A percentile compares a stretch with the other conserved stretches of the same genome.
Evolutionary conservation across 2,329 filamentous ascomycete species (phyloP).

Genomic region (Amylocarpus encephaloides): DNA sequence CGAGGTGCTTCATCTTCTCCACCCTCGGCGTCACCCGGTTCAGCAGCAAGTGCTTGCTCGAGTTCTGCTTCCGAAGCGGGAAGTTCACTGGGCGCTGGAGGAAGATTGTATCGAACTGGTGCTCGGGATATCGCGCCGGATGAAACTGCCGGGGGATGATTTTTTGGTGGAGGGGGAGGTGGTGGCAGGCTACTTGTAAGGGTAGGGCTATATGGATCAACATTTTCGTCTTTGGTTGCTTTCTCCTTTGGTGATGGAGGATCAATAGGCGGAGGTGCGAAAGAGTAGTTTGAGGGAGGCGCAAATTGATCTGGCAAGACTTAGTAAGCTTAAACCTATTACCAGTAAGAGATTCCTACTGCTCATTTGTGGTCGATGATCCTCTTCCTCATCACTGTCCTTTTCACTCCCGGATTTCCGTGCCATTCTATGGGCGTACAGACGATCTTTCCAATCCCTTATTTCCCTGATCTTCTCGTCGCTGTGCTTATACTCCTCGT

Average conservation of each 20-base stretch:
- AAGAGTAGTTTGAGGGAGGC: conserved; percentile 50
- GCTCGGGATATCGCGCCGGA: conserved; percentile 67
- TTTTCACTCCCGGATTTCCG: conserved; percentile 40
- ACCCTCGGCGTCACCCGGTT: conserved; percentile 34
- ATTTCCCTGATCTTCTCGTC: conserved; percentile 78
- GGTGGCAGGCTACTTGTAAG: conserved; percentile 18
- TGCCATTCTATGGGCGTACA: conserved; percentile 64
- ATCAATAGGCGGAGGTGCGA: conserved; percentile 46
- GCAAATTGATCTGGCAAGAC: conserved; percentile 48
- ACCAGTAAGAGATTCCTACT: conserved; percentile 33
- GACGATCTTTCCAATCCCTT: conserved; percentile 74
- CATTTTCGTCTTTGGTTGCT: conserved; percentile 1
- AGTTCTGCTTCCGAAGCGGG: conserved; percentile 46
- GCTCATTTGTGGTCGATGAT: conserved; percentile 37
- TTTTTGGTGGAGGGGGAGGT: conserved; percentile 27
- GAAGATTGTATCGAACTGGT: conserved; percentile 65
- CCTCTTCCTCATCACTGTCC: conserved; percentile 41
- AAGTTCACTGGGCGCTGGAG: conserved; percentile 44
- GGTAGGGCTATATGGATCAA: conserved; percentile 16
- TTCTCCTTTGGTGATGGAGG: conserved; percentile 22
- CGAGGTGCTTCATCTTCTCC: conserved; percentile 38
- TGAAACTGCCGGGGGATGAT: conserved; percentile 28
- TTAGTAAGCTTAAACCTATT: conserved; percentile 11
- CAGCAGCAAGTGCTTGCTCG: conserved; percentile 38
- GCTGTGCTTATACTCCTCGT: conserved; percentile 76